phyloP scores from a whole-genome alignment of 2,329 filamentous ascomycete species.

The Mariannaea sp. region DNA sequence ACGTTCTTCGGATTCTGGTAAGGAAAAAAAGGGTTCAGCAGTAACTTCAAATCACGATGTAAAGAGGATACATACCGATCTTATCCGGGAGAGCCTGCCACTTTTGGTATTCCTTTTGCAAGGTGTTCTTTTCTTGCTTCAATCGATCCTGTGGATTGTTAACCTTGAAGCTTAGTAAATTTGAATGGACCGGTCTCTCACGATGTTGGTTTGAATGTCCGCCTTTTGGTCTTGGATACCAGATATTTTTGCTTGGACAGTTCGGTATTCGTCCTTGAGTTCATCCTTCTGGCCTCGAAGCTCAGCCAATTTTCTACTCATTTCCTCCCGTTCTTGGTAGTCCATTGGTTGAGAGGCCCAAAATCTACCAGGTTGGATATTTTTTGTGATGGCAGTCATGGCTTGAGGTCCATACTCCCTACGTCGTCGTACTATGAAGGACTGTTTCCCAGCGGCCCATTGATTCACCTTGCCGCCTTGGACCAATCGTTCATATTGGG shows the following conservation, averaged over 20 bases:
- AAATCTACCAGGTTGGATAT: constrained; percentile 63
- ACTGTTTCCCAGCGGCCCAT: constrained; percentile 71
- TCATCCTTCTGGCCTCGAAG: constrained; percentile 42
- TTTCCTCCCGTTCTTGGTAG: constrained; percentile 62
- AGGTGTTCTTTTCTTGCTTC: constrained; percentile 65
- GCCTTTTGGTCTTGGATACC: constrained; percentile 50
- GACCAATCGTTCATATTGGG: constrained; percentile 70
- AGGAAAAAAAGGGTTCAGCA: constrained; percentile 29
- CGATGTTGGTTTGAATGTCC: constrained; percentile 47
- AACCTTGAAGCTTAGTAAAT: constrained; percentile 12
- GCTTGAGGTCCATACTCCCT: constrained; percentile 80
- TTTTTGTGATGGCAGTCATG: constrained; percentile 69
- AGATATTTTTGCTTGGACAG: constrained; percentile 45
- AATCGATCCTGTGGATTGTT: constrained; percentile 50
- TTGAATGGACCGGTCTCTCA: constrained; percentile 29
- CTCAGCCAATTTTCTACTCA: constrained; percentile 59
- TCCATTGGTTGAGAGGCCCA: constrained; percentile 84
- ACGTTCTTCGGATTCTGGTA: constrained; percentile 47
- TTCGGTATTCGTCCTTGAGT: constrained; percentile 42
- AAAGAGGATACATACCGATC: constrained; percentile 61
- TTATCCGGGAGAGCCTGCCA: constrained; percentile 72
- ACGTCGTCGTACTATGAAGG: constrained; percentile 70
- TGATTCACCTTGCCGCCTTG: constrained; percentile 61
- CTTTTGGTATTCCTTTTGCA: constrained; percentile 68
- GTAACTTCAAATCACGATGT: not conserved